A percentile compares a stretch with the other conserved stretches of the same genome.
phyloP scores from a whole-genome alignment of 1,139 yeast genomes.

The Debaryomyces udenii region DNA sequence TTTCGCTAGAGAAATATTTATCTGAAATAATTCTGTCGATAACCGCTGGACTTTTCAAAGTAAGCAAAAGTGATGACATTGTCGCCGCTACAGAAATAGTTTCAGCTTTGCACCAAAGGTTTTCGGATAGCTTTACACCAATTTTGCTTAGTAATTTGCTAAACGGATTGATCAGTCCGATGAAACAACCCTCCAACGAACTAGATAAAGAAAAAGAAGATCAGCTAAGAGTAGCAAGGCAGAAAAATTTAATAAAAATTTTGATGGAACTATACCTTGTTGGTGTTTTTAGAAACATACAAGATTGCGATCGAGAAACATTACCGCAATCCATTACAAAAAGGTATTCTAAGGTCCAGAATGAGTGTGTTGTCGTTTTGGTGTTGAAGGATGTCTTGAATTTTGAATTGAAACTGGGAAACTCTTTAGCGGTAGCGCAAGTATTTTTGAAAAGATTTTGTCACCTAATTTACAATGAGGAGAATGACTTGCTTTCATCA shows the following conservation, averaged over 20 bases:
- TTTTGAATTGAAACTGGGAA: constrained; percentile 51
- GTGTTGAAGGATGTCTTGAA: constrained; percentile 59
- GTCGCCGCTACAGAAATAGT: constrained; percentile 67
- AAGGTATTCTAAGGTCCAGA: constrained; percentile 21
- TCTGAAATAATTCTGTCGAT: constrained; percentile 69
- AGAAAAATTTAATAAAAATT: constrained; percentile 55
- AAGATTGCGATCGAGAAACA: constrained; percentile 33
- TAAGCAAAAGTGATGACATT: constrained; percentile 61
- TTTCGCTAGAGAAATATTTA: constrained; percentile 75
- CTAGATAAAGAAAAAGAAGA: constrained; percentile 48
- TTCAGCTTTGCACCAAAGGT: constrained; percentile 79
- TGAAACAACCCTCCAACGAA: constrained; percentile 23
- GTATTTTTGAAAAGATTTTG: constrained; percentile 57
- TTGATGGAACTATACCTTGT: constrained; percentile 64
- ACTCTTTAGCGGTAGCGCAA: constrained; percentile 49
- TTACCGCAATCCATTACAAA: constrained; percentile 28
- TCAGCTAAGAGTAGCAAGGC: constrained; percentile 41
- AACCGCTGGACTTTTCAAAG: constrained; percentile 62
- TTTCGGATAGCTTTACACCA: constrained; percentile 56
- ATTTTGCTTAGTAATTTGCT: constrained; percentile 52
- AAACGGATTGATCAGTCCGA: constrained; percentile 45
- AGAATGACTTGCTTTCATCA: constrained; percentile 16
- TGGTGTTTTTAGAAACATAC: constrained; percentile 55
- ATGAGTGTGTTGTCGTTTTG: constrained; percentile 47
- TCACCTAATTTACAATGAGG: constrained; percentile 18